Conservation (phyloP, 2,329 filamentous ascomycete species). For the Aspergillus amoenus region DNA sequence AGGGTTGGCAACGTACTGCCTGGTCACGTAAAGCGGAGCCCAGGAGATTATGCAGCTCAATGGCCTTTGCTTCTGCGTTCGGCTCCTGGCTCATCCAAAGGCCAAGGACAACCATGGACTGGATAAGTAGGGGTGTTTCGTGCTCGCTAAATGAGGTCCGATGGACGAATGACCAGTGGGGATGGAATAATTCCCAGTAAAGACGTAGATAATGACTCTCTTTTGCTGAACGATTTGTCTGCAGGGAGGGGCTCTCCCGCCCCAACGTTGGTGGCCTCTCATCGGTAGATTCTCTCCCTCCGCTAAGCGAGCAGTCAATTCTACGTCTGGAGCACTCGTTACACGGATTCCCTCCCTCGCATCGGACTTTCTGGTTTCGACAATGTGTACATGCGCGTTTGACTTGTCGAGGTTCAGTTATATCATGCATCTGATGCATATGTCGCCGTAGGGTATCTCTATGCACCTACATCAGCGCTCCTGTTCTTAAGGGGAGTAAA, state of each 20-base stretch:
- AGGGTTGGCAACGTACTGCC: conserved; percentile 14
- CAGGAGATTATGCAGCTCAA: conserved; percentile 26
- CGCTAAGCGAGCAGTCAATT: conserved; percentile 11
- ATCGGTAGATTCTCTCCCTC: no score
- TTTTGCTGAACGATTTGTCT: not conserved
- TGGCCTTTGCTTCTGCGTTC: conserved; percentile 19
- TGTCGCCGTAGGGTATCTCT: conserved; percentile 32
- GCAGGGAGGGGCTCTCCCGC: no score
- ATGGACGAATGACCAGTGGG: conserved; percentile 31
- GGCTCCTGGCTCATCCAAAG: conserved; percentile 24
- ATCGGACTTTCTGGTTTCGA: conserved; percentile 18
- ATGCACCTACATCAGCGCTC: no score
- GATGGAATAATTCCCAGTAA: conserved; percentile 30
- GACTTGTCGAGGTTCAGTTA: conserved; percentile 10
- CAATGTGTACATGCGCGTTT: conserved; percentile 22
- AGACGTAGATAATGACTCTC: conserved; percentile 18
- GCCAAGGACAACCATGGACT: conserved; percentile 29
- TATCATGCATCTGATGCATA: conserved; percentile 17
- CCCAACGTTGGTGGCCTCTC: no score
- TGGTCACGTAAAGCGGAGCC: conserved; percentile 25
- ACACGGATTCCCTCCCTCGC: conserved; percentile 22
- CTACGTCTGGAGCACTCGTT: conserved; percentile 16
- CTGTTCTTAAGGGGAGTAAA: not conserved
- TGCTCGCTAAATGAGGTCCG: conserved; percentile 19
- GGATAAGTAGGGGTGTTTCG: conserved; percentile 28